Evolutionary conservation across 202 grass and related monocot genomes (phyloP).

Genomic region (Musa balbisiana): DNA sequence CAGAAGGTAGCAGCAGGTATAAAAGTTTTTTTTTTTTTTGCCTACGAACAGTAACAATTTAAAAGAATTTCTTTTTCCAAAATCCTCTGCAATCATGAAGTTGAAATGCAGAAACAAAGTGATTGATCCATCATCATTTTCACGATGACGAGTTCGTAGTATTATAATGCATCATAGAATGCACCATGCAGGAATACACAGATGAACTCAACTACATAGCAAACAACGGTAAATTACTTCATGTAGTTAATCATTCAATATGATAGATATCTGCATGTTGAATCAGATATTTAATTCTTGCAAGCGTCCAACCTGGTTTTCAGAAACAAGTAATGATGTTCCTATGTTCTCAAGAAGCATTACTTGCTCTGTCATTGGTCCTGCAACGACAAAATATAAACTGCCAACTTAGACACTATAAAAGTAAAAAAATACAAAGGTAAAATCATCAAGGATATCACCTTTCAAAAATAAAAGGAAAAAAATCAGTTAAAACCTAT

Average conservation of each 20-base stretch:
- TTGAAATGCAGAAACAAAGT: background rate
- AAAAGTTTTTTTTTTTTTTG: background rate
- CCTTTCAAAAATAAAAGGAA: background rate
- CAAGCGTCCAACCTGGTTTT: constrained; percentile 54
- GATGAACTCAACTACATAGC: too few species aligned
- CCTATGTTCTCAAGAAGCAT: constrained; percentile 98
- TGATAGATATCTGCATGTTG: background rate
- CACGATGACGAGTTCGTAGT: background rate
- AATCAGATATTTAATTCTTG: background rate
- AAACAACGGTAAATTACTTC: too few species aligned
- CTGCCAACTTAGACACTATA: background rate
- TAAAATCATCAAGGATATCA: background rate
- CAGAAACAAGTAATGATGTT: constrained; percentile 78
- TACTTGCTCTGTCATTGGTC: constrained; percentile 70
- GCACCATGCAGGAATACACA: too few species aligned
- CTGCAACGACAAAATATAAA: constrained; percentile 26
- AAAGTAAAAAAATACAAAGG: background rate
- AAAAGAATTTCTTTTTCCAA: background rate
- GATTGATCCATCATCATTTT: background rate
- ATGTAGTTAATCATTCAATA: too few species aligned
- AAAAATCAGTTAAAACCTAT: too few species aligned
- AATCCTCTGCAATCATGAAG: background rate
- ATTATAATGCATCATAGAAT: too few species aligned
- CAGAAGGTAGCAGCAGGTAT: background rate
- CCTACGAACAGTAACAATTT: background rate